Evolutionary conservation across 2,329 filamentous ascomycete species (phyloP).

Genomic region (Neopestalotiopsis sp.): DNA sequence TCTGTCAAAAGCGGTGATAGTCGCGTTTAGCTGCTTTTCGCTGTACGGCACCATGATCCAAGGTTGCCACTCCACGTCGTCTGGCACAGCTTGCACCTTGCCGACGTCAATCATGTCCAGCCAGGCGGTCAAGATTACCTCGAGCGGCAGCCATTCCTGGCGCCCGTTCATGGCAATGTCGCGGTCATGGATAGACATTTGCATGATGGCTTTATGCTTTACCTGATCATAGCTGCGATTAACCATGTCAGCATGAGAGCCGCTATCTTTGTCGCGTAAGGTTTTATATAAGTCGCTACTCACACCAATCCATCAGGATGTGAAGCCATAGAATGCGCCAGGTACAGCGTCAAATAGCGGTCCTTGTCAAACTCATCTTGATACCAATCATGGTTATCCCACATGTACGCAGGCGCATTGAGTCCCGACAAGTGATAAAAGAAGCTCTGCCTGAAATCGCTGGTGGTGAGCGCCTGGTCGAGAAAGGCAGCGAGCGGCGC

Average conservation of each 20-base stretch:
- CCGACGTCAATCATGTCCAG: constrained; percentile 7
- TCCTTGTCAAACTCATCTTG: background rate
- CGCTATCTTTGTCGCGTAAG: too few species aligned
- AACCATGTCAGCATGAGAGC: background rate
- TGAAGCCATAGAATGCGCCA: background rate
- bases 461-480: background rate
- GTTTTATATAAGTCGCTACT: background rate
- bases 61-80: background rate
- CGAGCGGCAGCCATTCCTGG: background rate
- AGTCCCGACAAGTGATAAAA: background rate
- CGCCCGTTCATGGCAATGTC: background rate
- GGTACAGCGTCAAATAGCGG: constrained; percentile 5
- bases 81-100: background rate
- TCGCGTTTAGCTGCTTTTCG: background rate
- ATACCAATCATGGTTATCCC: background rate
- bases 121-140: constrained; percentile 8
- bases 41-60: constrained; percentile 7
- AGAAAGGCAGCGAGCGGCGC: constrained; percentile 2
- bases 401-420: background rate
- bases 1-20: background rate
- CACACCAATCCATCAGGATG: constrained; percentile 5
- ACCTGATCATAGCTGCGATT: background rate
- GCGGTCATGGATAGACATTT: constrained; percentile 5
- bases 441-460: background rate
- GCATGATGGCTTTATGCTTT: constrained; percentile 7